phyloP scores from a whole-genome alignment of 176 grass and related monocot species.

The Oryza nivara region DNA sequence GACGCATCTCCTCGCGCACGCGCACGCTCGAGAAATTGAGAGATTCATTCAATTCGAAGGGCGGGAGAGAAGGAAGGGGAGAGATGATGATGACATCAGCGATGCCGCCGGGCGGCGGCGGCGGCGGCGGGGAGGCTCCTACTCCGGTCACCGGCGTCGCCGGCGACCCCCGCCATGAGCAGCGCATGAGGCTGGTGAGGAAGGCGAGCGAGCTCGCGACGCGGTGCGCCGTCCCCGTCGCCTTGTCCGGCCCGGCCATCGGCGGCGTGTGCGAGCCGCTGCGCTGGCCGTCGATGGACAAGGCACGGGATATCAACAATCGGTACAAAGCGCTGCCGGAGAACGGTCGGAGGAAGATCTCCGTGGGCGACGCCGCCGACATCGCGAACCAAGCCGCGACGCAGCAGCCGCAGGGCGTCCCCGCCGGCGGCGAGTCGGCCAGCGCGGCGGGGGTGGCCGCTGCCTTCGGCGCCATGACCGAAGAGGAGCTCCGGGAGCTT shows the following conservation, averaged over 20 bases:
- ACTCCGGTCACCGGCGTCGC: neutral
- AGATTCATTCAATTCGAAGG: neutral
- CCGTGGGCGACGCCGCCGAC: neutral
- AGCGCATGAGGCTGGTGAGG: neutral
- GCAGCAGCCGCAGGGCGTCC: too few relatives aligned
- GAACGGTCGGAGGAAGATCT: neutral
- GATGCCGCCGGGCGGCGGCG: neutral
- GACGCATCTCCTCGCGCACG: neutral
- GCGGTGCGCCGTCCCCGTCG: constrained; percentile 16
- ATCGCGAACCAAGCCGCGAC: neutral
- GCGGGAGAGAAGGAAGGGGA: neutral
- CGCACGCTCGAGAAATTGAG: neutral
- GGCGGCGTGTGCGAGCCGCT: neutral
- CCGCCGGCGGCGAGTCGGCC: neutral
- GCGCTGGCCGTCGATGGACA: constrained; percentile 29
- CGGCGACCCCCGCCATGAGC: neutral
- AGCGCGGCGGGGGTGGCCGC: neutral
- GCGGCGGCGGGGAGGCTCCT: neutral
- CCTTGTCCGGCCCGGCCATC: constrained; percentile 26
- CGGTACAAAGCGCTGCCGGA: constrained; percentile 2
- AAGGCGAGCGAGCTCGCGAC: constrained; percentile 1
- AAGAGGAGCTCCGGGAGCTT: constrained; percentile 3
- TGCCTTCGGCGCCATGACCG: constrained; percentile 13
- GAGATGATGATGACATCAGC: neutral
- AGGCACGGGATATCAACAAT: neutral